Conservation (phyloP, 257 asterid species). For the Scutellaria baicalensis region DNA sequence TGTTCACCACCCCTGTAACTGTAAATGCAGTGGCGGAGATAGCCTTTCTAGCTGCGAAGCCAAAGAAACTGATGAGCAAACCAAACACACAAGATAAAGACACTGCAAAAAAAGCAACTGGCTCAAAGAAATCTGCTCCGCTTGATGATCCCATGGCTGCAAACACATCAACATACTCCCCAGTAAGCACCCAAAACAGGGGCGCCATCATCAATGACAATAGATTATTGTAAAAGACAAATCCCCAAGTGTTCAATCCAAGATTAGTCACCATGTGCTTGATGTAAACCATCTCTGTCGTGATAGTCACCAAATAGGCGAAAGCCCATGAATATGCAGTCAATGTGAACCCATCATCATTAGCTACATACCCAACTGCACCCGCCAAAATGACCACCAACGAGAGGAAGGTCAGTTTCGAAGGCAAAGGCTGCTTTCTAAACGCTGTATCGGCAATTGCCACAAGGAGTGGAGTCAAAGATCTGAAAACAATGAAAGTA, state of each 20-base stretch:
- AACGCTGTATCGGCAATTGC: conserved; percentile 85
- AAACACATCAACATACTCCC: conserved; percentile 80
- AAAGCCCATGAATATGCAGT: conserved; percentile 98
- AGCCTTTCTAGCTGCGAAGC: conserved; percentile 93
- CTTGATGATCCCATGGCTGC: conserved; percentile 40
- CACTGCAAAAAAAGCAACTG: conserved; percentile 65
- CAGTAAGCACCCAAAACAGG: conserved; percentile 75
- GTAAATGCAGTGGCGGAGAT: conserved; percentile 96
- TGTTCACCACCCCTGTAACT: conserved; percentile 93
- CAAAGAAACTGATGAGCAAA: conserved; percentile 93
- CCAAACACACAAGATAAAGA: conserved; percentile 89
- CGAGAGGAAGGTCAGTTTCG: conserved; percentile 64
- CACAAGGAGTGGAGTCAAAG: conserved; percentile 76
- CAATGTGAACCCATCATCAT: conserved; percentile 71
- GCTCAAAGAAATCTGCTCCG: conserved; percentile 40
- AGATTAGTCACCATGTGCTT: conserved; percentile 97
- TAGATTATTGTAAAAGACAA: conserved; percentile 75
- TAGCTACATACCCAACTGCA: conserved; percentile 84
- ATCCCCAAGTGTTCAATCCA: conserved; percentile 95
- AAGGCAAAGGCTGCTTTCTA: conserved; percentile 79
- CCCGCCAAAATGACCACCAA: conserved; percentile 70
- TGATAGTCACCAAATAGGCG: conserved; percentile 84
- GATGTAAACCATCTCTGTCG: conserved; percentile 97
- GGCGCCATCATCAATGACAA: conserved; percentile 96
- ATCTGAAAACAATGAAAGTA: conserved; percentile 86